Evolutionary conservation across 441 rosid genomes (phyloP).

Genomic region (Gossypium schwendimanii): DNA sequence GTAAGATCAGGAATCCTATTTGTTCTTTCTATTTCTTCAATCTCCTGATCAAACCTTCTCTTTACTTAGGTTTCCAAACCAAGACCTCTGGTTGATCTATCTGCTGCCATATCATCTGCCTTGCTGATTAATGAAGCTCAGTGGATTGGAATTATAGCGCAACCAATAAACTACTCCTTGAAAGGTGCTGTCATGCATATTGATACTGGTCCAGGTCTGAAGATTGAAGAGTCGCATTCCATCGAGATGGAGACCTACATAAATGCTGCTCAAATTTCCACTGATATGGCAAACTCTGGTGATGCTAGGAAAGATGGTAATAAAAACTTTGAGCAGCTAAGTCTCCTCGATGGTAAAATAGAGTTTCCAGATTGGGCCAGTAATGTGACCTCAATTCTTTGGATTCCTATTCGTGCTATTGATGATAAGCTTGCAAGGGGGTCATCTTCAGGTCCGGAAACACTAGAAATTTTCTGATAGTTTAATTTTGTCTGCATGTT

Average conservation of each 20-base stretch:
- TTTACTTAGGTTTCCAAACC: conserved; percentile 68
- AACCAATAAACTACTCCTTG: conserved; percentile 74
- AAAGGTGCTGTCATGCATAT: conserved; percentile 81
- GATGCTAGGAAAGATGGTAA: conserved; percentile 21
- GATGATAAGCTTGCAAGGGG: conserved; percentile 80
- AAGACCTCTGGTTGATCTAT: conserved; percentile 92
- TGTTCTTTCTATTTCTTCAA: conserved; percentile 6
- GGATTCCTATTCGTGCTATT: conserved; percentile 84
- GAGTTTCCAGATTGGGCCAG: conserved; percentile 94
- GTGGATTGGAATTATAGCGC: conserved; percentile 78
- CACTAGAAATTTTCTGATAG: conserved; percentile 9
- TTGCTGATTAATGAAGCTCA: conserved; percentile 89
- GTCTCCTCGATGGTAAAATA: conserved; percentile 57
- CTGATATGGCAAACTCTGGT: conserved; percentile 21
- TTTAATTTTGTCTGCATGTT: conserved; percentile 5
- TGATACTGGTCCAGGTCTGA: conserved; percentile 94
- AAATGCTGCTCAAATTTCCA: conserved; percentile 26
- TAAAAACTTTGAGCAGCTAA: conserved; percentile 49
- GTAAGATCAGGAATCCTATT: background rate
- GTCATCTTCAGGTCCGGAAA: conserved; percentile 72
- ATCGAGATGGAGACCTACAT: conserved; percentile 79
- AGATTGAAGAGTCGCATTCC: conserved; percentile 59
- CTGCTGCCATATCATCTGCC: conserved; percentile 81
- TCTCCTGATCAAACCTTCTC: conserved; percentile 22
- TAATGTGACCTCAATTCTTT: conserved; percentile 56